Conservation (phyloP, 106 monocot genomes). For the Allium fistulosum region DNA sequence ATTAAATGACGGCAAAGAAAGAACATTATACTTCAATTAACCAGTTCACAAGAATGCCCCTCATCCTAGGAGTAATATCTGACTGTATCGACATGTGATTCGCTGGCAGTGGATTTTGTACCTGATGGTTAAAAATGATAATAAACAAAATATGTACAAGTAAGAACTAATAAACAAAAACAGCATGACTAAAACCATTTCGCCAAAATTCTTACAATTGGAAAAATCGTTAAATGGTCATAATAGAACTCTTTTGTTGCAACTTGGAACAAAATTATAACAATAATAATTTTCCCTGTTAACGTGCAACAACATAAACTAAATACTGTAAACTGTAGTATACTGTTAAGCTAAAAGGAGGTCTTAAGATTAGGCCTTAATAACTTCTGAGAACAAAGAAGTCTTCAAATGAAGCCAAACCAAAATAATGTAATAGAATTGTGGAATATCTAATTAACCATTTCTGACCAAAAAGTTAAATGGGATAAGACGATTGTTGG, state of each 20-base stretch:
- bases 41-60: slow-evolving; percentile 45
- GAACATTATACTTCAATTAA: slow-evolving; percentile 36
- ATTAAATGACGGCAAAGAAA: neutral
- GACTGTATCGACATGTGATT: slow-evolving; percentile 26
- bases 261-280: neutral
- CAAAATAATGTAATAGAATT: no score
- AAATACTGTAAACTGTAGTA: no score
- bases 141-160: neutral
- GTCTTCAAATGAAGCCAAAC: no score
- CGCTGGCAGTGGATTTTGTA: slow-evolving; percentile 22
- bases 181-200: neutral
- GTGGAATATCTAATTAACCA: no score
- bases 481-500: no score
- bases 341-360: no score
- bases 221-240: neutral
- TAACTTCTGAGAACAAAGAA: no score
- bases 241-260: neutral
- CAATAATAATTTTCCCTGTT: neutral
- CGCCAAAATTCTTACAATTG: neutral
- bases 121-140: slow-evolving; percentile 7
- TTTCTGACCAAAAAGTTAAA: no score
- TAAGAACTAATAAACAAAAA: neutral
- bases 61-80: slow-evolving; percentile 35
- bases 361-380: no score
- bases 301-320: no score